Conservation (phyloP, 2,329 filamentous ascomycete genomes). For the Dothideomycetes sp. region DNA sequence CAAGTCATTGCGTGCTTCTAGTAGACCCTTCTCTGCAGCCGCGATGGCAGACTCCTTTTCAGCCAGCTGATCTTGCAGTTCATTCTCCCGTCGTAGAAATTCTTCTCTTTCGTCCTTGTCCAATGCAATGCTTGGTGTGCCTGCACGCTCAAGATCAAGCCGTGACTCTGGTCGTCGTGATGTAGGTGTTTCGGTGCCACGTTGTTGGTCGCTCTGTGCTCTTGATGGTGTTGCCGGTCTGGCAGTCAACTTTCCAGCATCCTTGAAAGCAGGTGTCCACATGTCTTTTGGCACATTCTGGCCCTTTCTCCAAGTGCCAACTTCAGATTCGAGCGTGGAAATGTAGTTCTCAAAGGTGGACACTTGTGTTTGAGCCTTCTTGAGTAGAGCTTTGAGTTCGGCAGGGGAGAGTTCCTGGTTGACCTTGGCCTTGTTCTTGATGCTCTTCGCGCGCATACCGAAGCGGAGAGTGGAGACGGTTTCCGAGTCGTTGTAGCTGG, state of each 20-base stretch:
- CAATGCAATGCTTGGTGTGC: slow-evolving; percentile 75
- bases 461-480: slow-evolving; percentile 87
- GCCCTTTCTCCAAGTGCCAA: slow-evolving; percentile 77
- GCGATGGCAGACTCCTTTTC: slow-evolving; percentile 81
- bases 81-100: slow-evolving; percentile 88
- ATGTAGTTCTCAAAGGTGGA: slow-evolving; percentile 85
- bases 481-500: slow-evolving; percentile 94
- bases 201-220: slow-evolving; percentile 23
- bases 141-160: slow-evolving; percentile 64
- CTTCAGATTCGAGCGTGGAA: slow-evolving; percentile 68
- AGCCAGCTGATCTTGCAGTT: slow-evolving; percentile 89
- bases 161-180: slow-evolving; percentile 49
- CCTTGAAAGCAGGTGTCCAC: slow-evolving; percentile 62
- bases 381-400: slow-evolving; percentile 85
- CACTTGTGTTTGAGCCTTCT: slow-evolving; percentile 82
- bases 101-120: slow-evolving; percentile 97
- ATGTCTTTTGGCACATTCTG: slow-evolving; percentile 79
- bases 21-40: slow-evolving; percentile 66
- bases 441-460: slow-evolving; percentile 91
- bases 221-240: slow-evolving; percentile 52
- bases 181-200: slow-evolving; percentile 36
- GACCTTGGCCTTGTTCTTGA: slow-evolving; percentile 99
- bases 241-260: slow-evolving; percentile 31
- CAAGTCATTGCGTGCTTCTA: slow-evolving; percentile 78
- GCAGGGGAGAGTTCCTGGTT: slow-evolving; percentile 94